Evolutionary conservation across 2,329 filamentous ascomycete genomes (phyloP), one percentile per base, ranked within the genome.

Genomic region (Westerdykella ornata): DNA sequence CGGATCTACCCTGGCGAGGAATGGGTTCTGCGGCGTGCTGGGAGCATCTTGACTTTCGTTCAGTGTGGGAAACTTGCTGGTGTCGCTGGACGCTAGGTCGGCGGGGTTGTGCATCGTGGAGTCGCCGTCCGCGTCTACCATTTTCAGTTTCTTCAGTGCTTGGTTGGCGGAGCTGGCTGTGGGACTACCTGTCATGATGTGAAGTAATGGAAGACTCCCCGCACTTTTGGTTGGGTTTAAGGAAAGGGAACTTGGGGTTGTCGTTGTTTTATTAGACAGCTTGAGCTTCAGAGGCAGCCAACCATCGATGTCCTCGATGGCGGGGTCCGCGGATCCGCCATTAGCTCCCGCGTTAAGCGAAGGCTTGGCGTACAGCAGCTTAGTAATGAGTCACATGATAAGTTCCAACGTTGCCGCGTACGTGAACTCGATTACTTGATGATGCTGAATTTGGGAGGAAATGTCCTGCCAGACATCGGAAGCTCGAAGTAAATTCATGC

Each of bases 71-170:
- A 72, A 72, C 59, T 68, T 63, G 40, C 65, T 60, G 41, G 63
- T 56, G 52, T 60, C 44, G 54, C 42, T 39, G 29, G 46, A 58
- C 36, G 65, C 60, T 31, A 57, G 51, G 16, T 59, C 58, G 34
- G 60, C 53, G 6, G 63, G 57, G 34, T 72, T 75, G 46, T 72
- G 68, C 76, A 78, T 78, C 45, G 72, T 73, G 20, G 72, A 76
- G 64, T 78, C 75, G 34, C 74, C 73, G 59, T 77, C 75, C 51
- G 54, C 60, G 54, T 78, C 74, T 72, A 51, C 38, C 39, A 53
- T 37, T 15, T 37, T 45, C 38, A 47, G 45, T 39, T 18, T 47
- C 31, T 39, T 35, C 18, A 18, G 39, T 26, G 13, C 31, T 18
- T 15, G 31, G 17, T 29, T 43, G 18, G 50, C 50, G 35, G 53